A percentile compares a stretch with the other conserved stretches of the same genome.
Evolutionary conservation across 768 basidiomycete species (phyloP).

Genomic region (Termitomyces eurrhizus): DNA sequence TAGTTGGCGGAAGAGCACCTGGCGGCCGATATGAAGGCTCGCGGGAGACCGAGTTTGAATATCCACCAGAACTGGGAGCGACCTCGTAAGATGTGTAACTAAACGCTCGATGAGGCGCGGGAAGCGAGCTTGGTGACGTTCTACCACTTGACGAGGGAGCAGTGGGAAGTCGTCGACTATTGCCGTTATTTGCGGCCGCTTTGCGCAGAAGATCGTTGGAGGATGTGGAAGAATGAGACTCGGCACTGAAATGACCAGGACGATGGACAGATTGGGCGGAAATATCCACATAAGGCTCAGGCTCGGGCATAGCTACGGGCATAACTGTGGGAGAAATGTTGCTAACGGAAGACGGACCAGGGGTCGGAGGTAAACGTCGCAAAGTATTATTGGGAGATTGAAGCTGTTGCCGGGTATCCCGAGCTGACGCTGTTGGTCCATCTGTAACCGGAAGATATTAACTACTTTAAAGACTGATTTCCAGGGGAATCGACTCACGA

Average conservation of each 20-base stretch:
- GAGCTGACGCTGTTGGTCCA: constrained; percentile 12
- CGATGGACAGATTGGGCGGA: constrained; percentile 14
- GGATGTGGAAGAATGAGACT: constrained; percentile 25
- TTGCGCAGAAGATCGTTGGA: constrained; percentile 26
- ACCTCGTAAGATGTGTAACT: constrained; percentile 18
- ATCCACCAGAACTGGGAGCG: constrained; percentile 18
- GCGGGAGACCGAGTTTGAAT: constrained; percentile 17
- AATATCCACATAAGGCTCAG: constrained; percentile 34
- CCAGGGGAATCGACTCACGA: constrained; percentile 14
- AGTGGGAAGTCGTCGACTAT: constrained; percentile 23
- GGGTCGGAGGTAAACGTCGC: constrained; percentile 44
- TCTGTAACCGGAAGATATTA: constrained; percentile 10
- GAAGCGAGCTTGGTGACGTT: constrained; percentile 16
- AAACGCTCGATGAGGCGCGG: constrained; percentile 13
- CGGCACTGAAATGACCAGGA: constrained; percentile 20
- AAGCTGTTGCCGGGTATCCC: constrained; percentile 14
- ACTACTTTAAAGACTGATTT: background rate
- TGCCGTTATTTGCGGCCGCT: constrained; percentile 21
- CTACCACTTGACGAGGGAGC: constrained; percentile 19
- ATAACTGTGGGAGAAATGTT: constrained; percentile 21
- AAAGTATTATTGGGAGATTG: constrained; percentile 24
- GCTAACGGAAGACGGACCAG: constrained; percentile 27
- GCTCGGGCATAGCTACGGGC: constrained; percentile 37
- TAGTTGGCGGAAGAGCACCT: constrained; percentile 24
- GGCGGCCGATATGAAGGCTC: constrained; percentile 25